Evolutionary conservation across 1,284 basidiomycete genomes (phyloP).

Genomic region (Phellinidium pouzarii): DNA sequence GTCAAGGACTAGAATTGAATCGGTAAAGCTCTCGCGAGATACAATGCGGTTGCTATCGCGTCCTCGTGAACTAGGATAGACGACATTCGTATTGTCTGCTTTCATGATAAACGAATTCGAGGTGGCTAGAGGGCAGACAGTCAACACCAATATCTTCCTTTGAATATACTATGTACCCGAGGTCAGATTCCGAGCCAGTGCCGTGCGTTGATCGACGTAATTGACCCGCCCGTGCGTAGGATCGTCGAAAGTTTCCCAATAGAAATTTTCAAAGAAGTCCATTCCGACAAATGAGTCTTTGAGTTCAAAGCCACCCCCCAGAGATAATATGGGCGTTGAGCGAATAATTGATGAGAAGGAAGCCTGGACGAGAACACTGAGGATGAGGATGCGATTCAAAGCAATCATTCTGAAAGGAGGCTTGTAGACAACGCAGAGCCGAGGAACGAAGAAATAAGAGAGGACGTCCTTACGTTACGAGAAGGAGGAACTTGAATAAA

Average conservation of each 20-base stretch:
- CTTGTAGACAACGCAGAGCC: too few species aligned
- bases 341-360: too few species aligned
- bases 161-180: neutral
- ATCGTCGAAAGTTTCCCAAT: constrained; percentile 24
- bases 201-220: constrained; percentile 9
- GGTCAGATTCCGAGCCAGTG: constrained; percentile 4
- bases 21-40: constrained; percentile 20
- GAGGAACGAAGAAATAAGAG: too few species aligned
- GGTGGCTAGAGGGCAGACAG: constrained; percentile 7
- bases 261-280: constrained; percentile 24
- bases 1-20: constrained; percentile 26
- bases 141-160: neutral
- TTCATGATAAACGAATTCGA: constrained; percentile 21
- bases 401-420: too few species aligned
- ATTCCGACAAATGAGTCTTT: constrained; percentile 19
- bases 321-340: too few species aligned
- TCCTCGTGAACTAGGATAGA: constrained; percentile 17
- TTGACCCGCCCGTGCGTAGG: constrained; percentile 27
- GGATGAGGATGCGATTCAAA: too few species aligned
- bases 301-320: constrained; percentile 12
- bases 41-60: constrained; percentile 24
- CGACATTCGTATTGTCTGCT: constrained; percentile 21
- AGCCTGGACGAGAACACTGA: too few species aligned
- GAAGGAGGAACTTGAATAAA: too few species aligned
- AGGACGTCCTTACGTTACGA: too few species aligned